A percentile compares a stretch with the other conserved stretches of the same genome.
phyloP scores from a whole-genome alignment of 768 basidiomycete species.

The Suillus subaureus region DNA sequence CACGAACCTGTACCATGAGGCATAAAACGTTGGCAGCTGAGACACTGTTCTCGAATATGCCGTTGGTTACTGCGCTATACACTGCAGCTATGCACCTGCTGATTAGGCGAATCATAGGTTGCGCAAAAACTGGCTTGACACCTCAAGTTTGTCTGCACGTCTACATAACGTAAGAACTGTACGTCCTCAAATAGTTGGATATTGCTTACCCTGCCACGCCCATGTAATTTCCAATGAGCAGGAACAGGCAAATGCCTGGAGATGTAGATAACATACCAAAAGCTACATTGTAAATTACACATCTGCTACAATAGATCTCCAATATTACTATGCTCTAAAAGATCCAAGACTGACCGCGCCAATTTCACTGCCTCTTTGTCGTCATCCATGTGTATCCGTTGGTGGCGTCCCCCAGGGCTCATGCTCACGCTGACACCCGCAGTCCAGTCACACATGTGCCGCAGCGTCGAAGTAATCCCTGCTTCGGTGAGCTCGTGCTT shows the following conservation, averaged over 20 bases:
- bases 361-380: conserved; percentile 60
- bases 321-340: conserved; percentile 37
- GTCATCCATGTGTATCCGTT: conserved; percentile 52
- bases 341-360: conserved; percentile 59
- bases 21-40: not conserved
- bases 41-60: not conserved
- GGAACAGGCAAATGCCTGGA: not conserved
- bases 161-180: not conserved
- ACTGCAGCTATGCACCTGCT: not conserved
- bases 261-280: not conserved
- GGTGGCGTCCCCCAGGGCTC: conserved; percentile 34
- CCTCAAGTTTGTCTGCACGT: not conserved
- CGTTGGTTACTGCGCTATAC: not conserved
- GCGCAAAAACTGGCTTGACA: not conserved
- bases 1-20: conserved; percentile 1
- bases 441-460: conserved; percentile 45
- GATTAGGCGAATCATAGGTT: conserved; percentile 2
- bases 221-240: not conserved
- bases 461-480: conserved; percentile 47
- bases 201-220: not conserved
- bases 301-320: conserved; percentile 21
- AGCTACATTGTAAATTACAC: not conserved
- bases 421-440: conserved; percentile 23
- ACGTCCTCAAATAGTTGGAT: not conserved
- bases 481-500: conserved; percentile 43